Conservation (phyloP, 495 filamentous ascomycete species). For the Penicillium canescens region DNA sequence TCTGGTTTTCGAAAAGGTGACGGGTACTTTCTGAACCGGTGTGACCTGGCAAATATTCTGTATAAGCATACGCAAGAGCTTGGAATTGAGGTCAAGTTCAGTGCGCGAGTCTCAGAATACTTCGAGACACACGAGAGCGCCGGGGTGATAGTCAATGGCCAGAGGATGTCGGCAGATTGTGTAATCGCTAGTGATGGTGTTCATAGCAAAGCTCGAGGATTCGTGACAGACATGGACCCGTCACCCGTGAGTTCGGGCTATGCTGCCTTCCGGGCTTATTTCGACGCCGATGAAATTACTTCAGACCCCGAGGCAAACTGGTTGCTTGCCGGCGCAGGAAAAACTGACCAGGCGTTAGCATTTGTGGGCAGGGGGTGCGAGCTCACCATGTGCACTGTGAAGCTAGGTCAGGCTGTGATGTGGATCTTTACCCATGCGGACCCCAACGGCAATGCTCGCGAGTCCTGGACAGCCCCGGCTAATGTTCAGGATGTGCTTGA, state of each 20-base stretch:
- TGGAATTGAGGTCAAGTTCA: constrained; percentile 12
- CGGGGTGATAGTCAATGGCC: constrained; percentile 8
- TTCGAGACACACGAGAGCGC: constrained; percentile 13
- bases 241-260: not conserved
- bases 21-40: not conserved
- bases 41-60: constrained; percentile 13
- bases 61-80: constrained; percentile 37
- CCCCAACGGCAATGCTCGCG: not conserved
- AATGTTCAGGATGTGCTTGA: constrained; percentile 2
- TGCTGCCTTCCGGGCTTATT: constrained; percentile 6
- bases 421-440: not conserved
- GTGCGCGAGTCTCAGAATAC: constrained; percentile 8
- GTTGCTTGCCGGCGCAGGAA: constrained; percentile 2
- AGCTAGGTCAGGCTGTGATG: constrained; percentile 1
- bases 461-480: not conserved
- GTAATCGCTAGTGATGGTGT: constrained; percentile 46
- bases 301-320: constrained; percentile 1
- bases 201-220: constrained; percentile 19
- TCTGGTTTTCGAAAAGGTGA: not conserved
- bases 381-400: constrained; percentile 4
- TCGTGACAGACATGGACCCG: constrained; percentile 31
- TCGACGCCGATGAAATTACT: not conserved
- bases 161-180: constrained; percentile 8
- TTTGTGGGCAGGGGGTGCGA: constrained; percentile 3
- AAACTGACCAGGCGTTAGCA: constrained; percentile 1